These are phyloP conservation scores for Ogataea paraovalis DNA, from an alignment of 805 yeast genomes.

Conservation along the genomic window DNA sequence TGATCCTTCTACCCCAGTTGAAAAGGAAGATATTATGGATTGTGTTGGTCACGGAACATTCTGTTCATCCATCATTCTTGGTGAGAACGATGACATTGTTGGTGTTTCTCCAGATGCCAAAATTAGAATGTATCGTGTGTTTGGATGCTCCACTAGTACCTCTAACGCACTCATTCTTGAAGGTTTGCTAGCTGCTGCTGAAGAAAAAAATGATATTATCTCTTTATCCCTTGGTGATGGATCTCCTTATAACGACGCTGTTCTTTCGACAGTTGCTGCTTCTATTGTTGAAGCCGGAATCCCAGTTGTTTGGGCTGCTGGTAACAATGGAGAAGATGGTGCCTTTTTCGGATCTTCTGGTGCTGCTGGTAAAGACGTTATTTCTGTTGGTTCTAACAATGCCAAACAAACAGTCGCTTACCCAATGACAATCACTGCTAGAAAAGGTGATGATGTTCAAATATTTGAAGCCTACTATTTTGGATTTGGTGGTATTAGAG, in stretches of 20 bases:
- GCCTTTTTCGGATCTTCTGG: slow-evolving; percentile 10
- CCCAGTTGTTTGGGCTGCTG: slow-evolving; percentile 17
- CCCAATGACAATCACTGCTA: slow-evolving; percentile 5
- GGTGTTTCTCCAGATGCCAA: slow-evolving; percentile 22
- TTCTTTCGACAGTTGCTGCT: slow-evolving; percentile 11
- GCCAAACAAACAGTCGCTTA: slow-evolving; percentile 7
- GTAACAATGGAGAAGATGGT: slow-evolving; percentile 16
- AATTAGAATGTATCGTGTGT: slow-evolving; percentile 16
- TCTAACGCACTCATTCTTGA: slow-evolving; percentile 14
- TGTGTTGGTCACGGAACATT: slow-evolving; percentile 25
- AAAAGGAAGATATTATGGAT: slow-evolving; percentile 15
- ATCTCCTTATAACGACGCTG: slow-evolving; percentile 9
- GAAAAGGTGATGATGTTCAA: slow-evolving; percentile 1
- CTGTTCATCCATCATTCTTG: slow-evolving; percentile 21
- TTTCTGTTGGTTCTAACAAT: slow-evolving; percentile 10
- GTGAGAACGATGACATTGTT: slow-evolving; percentile 8
- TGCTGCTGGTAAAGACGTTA: slow-evolving; percentile 7
- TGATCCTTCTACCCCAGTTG: slow-evolving; percentile 4
- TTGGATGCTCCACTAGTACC: slow-evolving; percentile 16
- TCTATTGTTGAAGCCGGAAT: slow-evolving; percentile 12
- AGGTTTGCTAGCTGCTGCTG: slow-evolving; percentile 9
- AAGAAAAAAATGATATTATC: slow-evolving; percentile 11
- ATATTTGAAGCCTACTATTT: background rate
- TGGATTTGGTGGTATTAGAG: background rate
- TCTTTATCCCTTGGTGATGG: slow-evolving; percentile 18